Evolutionary conservation across 1,284 basidiomycete genomes (phyloP).

Genomic region (Leucoagaricus sp.): DNA sequence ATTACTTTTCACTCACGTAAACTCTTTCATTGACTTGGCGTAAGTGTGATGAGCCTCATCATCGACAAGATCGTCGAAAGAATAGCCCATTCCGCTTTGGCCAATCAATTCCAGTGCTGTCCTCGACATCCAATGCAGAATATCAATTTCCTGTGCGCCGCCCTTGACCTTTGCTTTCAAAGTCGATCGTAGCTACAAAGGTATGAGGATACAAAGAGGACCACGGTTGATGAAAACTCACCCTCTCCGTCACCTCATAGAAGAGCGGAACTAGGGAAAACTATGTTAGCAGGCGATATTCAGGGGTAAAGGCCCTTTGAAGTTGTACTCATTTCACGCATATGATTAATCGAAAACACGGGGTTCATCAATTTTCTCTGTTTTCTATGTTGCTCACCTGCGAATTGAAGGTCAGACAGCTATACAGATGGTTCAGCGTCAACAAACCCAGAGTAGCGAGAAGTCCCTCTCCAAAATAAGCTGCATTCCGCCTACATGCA

Average conservation of each 20-base stretch:
- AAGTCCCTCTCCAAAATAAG: slow-evolving; percentile 28
- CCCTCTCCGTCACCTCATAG: slow-evolving; percentile 29
- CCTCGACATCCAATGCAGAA: slow-evolving; percentile 30
- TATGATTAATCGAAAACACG: slow-evolving; percentile 33
- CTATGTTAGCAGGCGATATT: no score
- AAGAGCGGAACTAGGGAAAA: slow-evolving; percentile 29
- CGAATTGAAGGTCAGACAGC: slow-evolving; percentile 10
- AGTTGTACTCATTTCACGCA: slow-evolving; percentile 29
- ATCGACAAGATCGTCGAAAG: slow-evolving; percentile 30
- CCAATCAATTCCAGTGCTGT: slow-evolving; percentile 33
- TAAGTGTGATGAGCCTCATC: slow-evolving; percentile 27
- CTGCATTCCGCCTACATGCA: slow-evolving; percentile 18
- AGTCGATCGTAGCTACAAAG: not conserved
- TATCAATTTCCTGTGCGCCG: slow-evolving; percentile 27
- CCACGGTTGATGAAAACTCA: slow-evolving; percentile 1
- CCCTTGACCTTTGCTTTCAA: not conserved
- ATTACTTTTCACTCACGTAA: slow-evolving; percentile 19
- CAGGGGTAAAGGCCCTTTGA: no score
- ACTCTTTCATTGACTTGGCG: slow-evolving; percentile 27
- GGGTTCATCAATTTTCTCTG: slow-evolving; percentile 30
- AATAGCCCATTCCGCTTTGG: slow-evolving; percentile 33
- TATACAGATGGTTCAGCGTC: no score
- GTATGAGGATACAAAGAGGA: not conserved
- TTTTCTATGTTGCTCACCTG: slow-evolving; percentile 25
- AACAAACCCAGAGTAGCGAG: slow-evolving; percentile 25